These are phyloP conservation scores for Lanmaoa rubissima DNA, from an alignment of 768 basidiomycete genomes.

Conservation along the genomic window DNA sequence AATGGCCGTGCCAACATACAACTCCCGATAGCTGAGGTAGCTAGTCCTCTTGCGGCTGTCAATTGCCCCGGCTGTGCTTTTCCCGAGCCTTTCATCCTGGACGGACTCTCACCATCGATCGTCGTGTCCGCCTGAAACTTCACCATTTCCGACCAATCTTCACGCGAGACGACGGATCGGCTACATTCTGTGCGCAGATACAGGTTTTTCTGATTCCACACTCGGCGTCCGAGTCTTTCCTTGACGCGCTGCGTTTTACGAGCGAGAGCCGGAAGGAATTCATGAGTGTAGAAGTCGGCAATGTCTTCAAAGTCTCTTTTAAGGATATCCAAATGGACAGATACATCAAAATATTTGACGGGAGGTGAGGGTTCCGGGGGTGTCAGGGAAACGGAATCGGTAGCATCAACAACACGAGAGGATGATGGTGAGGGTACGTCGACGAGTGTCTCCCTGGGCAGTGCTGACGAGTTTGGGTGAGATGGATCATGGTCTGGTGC, in stretches of 20 bases:
- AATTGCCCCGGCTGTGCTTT: neutral
- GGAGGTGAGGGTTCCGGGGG: constrained; percentile 19
- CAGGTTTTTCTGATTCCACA: constrained; percentile 60
- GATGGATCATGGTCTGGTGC: constrained; percentile 24
- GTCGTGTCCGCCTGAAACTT: constrained; percentile 37
- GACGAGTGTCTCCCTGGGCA: neutral
- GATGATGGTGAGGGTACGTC: neutral
- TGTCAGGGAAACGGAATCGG: constrained; percentile 30
- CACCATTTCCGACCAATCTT: constrained; percentile 51
- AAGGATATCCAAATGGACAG: constrained; percentile 57
- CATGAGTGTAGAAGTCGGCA: constrained; percentile 37
- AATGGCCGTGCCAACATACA: neutral
- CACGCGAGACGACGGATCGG: constrained; percentile 40
- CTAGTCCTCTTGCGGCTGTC: constrained; percentile 2
- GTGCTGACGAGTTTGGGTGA: neutral
- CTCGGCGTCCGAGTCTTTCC: constrained; percentile 74
- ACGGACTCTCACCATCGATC: neutral
- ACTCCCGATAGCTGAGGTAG: constrained; percentile 2
- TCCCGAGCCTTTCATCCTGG: neutral
- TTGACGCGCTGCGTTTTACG: constrained; percentile 63
- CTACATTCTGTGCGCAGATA: constrained; percentile 40
- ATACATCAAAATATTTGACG: constrained; percentile 43
- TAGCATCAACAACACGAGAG: neutral
- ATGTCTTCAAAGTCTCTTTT: constrained; percentile 53
- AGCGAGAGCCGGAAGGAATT: constrained; percentile 42